phyloP scores from a whole-genome alignment of 2,329 filamentous ascomycete species.

The Grosmannia huntii region DNA sequence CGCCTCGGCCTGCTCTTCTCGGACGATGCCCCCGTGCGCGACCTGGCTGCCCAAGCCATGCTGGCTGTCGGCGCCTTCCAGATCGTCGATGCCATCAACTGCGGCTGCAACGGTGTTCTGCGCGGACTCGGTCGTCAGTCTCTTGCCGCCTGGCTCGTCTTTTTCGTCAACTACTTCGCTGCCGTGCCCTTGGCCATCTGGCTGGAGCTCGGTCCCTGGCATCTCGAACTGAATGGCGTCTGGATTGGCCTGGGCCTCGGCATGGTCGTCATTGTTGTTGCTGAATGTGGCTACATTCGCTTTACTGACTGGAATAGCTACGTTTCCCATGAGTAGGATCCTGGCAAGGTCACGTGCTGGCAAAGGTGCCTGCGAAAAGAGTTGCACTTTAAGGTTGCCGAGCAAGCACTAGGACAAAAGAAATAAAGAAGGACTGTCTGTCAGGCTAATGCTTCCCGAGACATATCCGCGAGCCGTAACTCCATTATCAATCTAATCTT shows the following conservation, averaged over 20 bases:
- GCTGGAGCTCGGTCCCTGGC: constrained; percentile 45
- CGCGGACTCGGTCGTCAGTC: constrained; percentile 58
- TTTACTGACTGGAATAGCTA: neutral
- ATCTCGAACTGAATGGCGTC: constrained; percentile 53
- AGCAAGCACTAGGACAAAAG: no score
- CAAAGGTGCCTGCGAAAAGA: no score
- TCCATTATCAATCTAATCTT: constrained; percentile 10
- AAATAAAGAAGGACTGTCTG: no score
- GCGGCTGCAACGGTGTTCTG: constrained; percentile 55
- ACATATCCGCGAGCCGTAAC: neutral
- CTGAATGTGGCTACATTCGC: neutral
- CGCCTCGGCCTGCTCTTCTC: constrained; percentile 52
- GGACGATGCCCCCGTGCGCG: constrained; percentile 40
- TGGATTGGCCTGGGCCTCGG: constrained; percentile 38
- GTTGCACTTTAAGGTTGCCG: no score
- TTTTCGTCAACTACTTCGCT: constrained; percentile 60
- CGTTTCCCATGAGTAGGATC: neutral
- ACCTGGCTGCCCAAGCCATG: constrained; percentile 42
- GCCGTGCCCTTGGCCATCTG: constrained; percentile 59
- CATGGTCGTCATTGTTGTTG: neutral
- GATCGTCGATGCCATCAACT: constrained; percentile 54
- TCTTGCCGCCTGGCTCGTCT: constrained; percentile 57
- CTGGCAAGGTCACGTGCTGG: no score
- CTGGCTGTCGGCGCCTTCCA: constrained; percentile 61
- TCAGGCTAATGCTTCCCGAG: neutral